Evolutionary conservation across 2,329 filamentous ascomycete species (phyloP).

Genomic region (Beauveria bassiana): DNA sequence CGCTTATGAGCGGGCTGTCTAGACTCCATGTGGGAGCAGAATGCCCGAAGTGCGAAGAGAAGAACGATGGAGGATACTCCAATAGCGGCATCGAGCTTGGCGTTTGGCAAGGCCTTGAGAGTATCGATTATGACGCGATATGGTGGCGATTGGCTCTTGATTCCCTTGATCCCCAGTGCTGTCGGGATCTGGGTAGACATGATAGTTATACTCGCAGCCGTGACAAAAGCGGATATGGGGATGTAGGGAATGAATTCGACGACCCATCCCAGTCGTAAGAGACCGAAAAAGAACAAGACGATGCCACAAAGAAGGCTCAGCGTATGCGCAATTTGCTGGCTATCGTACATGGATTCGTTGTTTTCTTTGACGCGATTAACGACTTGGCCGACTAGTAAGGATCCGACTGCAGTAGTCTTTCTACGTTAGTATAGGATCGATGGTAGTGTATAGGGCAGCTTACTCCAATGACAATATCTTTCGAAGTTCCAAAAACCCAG

Average conservation of each 20-base stretch:
- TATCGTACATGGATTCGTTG: conserved; percentile 26
- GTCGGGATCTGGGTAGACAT: conserved; percentile 39
- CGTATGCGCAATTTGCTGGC: conserved; percentile 35
- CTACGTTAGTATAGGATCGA: conserved; percentile 1
- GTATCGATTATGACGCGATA: conserved; percentile 39
- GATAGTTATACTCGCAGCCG: conserved; percentile 43
- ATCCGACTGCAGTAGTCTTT: conserved; percentile 49
- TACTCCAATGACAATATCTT: conserved; percentile 73
- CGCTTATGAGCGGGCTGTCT: conserved; percentile 54
- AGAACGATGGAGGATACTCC: conserved; percentile 59
- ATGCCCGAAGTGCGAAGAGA: conserved; percentile 56
- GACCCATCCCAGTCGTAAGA: conserved; percentile 40
- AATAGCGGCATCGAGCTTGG: conserved; percentile 61
- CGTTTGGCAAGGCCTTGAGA: conserved; percentile 29
- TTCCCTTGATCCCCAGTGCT: conserved; percentile 33
- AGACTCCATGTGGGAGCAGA: conserved; percentile 52
- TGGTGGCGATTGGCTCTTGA: conserved; percentile 38
- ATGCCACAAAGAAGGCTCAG: conserved; percentile 38
- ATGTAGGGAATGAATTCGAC: conserved; percentile 45
- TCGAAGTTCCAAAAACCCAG: conserved; percentile 79
- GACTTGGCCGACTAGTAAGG: conserved; percentile 41
- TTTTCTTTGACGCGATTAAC: conserved; percentile 29
- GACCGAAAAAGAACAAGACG: conserved; percentile 36
- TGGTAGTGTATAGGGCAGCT: conserved; percentile 9
- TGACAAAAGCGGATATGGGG: conserved; percentile 44